Conservation (phyloP, 306 rosid species). For the Trifolium dubium region DNA sequence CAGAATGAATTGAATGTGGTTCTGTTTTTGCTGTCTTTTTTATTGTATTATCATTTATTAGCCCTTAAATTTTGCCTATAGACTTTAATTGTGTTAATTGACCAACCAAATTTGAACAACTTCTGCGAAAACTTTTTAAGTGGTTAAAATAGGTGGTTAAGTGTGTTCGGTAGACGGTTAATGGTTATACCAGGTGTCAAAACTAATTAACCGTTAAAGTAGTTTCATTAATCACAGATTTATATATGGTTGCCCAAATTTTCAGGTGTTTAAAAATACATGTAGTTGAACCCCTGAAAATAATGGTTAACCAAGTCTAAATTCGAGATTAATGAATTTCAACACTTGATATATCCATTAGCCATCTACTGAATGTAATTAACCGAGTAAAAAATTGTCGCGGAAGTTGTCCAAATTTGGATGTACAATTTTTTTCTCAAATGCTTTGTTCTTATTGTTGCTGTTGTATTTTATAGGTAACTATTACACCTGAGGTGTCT, state of each 20-base stretch:
- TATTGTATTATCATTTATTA: slow-evolving; percentile 60
- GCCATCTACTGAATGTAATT: too few relatives aligned
- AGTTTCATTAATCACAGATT: background rate
- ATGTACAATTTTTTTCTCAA: background rate
- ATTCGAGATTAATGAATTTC: background rate
- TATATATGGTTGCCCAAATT: background rate
- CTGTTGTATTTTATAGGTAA: slow-evolving; percentile 64
- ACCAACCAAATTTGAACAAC: background rate
- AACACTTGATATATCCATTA: background rate
- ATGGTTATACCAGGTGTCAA: background rate
- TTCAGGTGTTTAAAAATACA: background rate
- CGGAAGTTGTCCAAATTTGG: background rate
- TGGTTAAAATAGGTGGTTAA: background rate
- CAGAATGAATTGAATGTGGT: slow-evolving; percentile 42
- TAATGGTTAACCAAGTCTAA: background rate
- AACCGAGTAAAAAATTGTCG: background rate
- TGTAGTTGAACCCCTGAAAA: background rate
- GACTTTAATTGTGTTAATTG: background rate
- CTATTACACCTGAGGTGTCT: slow-evolving; percentile 87
- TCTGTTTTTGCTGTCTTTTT: slow-evolving; percentile 56
- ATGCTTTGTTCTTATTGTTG: slow-evolving; percentile 60
- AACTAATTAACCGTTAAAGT: background rate
- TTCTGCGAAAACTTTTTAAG: background rate
- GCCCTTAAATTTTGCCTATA: slow-evolving; percentile 41
- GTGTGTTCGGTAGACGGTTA: background rate